These are phyloP conservation scores for Lasiodiplodia citricola DNA, from an alignment of 2,329 filamentous ascomycete genomes.

Conservation along the genomic window DNA sequence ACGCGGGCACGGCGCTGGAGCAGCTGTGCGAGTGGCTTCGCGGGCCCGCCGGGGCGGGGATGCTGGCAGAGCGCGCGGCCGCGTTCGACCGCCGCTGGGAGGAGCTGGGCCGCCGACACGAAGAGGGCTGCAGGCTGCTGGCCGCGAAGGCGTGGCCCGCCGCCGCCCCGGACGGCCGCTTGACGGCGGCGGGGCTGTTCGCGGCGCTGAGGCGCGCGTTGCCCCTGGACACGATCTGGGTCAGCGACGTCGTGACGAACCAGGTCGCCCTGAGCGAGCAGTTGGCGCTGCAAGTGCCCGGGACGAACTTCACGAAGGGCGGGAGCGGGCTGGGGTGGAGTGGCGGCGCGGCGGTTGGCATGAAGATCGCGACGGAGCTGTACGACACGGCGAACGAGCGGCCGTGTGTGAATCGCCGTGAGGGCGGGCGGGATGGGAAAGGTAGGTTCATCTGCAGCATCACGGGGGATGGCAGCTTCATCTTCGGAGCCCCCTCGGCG, in stretches of 20 bases:
- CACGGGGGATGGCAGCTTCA: slow-evolving; percentile 63
- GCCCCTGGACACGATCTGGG: slow-evolving; percentile 32
- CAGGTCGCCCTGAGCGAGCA: slow-evolving; percentile 1
- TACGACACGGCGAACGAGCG: slow-evolving; percentile 40
- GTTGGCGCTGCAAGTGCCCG: slow-evolving; percentile 9
- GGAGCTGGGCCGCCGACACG: neutral
- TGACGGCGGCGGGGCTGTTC: slow-evolving; percentile 24
- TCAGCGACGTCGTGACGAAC: slow-evolving; percentile 18
- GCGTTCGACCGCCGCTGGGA: neutral
- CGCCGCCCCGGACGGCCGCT: neutral
- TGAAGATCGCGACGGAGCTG: slow-evolving; percentile 28
- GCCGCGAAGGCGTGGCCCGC: neutral
- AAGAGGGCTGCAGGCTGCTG: neutral
- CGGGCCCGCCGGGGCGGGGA: neutral
- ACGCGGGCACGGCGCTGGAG: slow-evolving; percentile 58
- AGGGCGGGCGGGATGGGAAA: slow-evolving; percentile 34
- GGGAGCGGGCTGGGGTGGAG: slow-evolving; percentile 33
- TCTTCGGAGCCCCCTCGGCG: slow-evolving; percentile 61
- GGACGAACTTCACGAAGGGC: slow-evolving; percentile 29
- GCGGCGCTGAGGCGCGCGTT: slow-evolving; percentile 31
- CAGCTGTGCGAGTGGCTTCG: slow-evolving; percentile 34
- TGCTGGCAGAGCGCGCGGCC: neutral
- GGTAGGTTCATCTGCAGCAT: slow-evolving; percentile 55
- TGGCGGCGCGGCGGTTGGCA: slow-evolving; percentile 31
- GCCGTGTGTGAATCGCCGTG: slow-evolving; percentile 45